Base-by-base conservation (phyloP, 2,329 filamentous ascomycete genomes). In the Fusarium torulosum region DNA sequence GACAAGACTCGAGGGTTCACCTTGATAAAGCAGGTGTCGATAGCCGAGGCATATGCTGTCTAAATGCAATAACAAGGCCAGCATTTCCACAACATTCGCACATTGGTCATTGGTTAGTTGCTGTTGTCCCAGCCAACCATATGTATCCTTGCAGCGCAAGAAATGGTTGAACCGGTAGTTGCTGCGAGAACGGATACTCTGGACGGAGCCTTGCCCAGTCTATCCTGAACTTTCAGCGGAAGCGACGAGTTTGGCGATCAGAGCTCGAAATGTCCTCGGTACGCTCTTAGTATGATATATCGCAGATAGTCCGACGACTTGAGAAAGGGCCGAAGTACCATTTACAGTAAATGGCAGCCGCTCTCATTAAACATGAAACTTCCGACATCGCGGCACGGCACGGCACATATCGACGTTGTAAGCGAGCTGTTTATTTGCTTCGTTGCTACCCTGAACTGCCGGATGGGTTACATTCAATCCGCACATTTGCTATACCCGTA, bases 11-110 rank as follows among this genome's bases (percentile, higher is more conserved):
- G 27, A 60, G 44, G 49, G 33, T 41, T 44, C 9, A 23, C 47
- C 46, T 41, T 60, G 41, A 43, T 57, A 59, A 47, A 31, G 46
- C 40, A 50, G 31, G 25, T 49, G 20, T 57, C 51, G 35, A 61
- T 46, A 52, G 52, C 31, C n/a, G 21, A 14, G 17, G 25, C 41
- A 46, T 59, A 61, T 45, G 63, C 60, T 40, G 20, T 53, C 29
- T 10, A 37, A 37, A 10, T n/a, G 33, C 50, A 50, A 21, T 19
- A 69, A 37, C 41, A 23, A 37, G 40, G 21, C 17, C 42, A 43
- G 43, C 13, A 23, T 17, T 50, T 37, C 8, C 9, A 19, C 35
- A n/a, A 9, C 35, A 10, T 37, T 37, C 17, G 9, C 17, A 15
- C 29, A 1, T 14, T 33, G 6, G 14, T 33, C 29, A 6, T 6